These are phyloP conservation scores for Ganoderma boninense DNA, from an alignment of 1,284 basidiomycete species.

Conservation along the genomic window DNA sequence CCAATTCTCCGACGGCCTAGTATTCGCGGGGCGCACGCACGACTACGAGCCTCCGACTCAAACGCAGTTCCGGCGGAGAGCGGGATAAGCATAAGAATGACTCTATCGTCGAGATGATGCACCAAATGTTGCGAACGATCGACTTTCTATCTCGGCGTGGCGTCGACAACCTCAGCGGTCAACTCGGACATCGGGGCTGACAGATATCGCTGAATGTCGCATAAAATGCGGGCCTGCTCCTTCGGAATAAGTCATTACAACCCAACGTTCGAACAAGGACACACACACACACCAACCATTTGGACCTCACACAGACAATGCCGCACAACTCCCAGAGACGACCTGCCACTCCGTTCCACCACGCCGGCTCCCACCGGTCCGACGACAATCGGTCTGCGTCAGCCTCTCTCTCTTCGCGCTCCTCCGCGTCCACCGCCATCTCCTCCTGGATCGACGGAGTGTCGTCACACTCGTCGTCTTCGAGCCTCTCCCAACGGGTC, in stretches of 20 bases:
- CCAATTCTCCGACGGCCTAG: no score
- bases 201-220: neutral
- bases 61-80: neutral
- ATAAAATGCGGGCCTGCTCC: neutral
- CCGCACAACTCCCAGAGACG: neutral
- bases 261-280: neutral
- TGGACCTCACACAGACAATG: neutral
- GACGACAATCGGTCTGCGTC: neutral
- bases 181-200: neutral
- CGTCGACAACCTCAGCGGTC: no score
- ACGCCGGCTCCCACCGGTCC: neutral
- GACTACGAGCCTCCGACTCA: neutral
- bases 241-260: neutral
- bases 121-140: neutral
- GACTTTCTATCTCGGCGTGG: neutral
- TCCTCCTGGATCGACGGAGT: neutral
- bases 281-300: neutral
- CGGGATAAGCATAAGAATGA: neutral
- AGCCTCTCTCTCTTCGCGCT: neutral
- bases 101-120: neutral
- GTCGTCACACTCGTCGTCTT: neutral
- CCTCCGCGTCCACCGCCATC: neutral
- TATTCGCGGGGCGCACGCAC: no score
- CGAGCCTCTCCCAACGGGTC: neutral
- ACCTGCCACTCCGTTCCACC: neutral